Base-by-base conservation (phyloP, 306 rosid genomes). In the Prunus mume region DNA sequence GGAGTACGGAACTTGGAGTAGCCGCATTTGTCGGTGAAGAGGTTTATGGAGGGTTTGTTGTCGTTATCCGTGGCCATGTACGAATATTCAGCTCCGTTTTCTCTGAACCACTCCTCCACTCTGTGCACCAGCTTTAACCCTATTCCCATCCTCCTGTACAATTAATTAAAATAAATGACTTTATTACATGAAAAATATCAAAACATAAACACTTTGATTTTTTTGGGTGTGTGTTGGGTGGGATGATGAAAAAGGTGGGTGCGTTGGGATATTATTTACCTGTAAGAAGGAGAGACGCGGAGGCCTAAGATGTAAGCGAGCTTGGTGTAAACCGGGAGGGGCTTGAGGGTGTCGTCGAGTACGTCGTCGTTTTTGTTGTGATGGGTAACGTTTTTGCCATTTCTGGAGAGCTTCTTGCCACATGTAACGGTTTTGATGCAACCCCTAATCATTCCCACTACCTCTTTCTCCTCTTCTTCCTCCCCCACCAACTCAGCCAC, bases 381-480 rank as follows among this genome's bases (percentile, higher is more conserved):
- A 75, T 70, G 68, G 66, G 58, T 27, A 73, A 60, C 57, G 69
- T 6, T 46, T 62, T 86, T 90, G 4, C 70, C 79, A 50, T 65
- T 79, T 65, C 97, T 87, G 28, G 97, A 79, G 65, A 74, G 75
- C 22, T 82, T 90, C 67, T 80, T 85, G 20, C 97, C 96, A 66
- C 97, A 92, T 13, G 99, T 83, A 41, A 92, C 97, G 32, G 91
- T 92, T 81, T 95, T 95, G 81, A 92, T 92, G 86, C 99, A 95
- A 14, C 97, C 99, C 54, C 99, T 88, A 32, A 95, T 90, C 92
- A 95, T 85, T 18, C 99, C 99, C 1, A 92, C 96, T 18, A 95
- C 86, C 73, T 87, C 83, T 65, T 77, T 82, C 67, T 90, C 92
- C 19, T 89, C 77, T 0, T 89, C 75, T 0, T 81, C 96, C 22